Conservation (phyloP, 2,329 filamentous ascomycete species). For the Calonectria honghensis region DNA sequence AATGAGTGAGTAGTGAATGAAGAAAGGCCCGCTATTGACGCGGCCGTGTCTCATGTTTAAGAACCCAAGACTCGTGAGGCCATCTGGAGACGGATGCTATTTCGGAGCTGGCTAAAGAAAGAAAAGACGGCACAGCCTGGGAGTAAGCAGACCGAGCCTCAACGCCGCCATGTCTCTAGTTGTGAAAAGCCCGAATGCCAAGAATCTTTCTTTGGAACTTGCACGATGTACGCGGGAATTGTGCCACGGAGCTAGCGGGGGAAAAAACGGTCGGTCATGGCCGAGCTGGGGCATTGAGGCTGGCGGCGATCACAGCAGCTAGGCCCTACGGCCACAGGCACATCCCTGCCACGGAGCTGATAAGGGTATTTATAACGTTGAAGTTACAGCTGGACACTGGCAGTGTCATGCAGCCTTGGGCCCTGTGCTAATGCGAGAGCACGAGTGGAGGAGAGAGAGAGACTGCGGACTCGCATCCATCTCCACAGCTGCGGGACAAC, state of each 20-base stretch:
- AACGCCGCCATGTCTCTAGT: neutral
- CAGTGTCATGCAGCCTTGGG: neutral
- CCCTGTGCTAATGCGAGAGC: constrained; percentile 11
- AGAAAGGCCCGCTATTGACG: neutral
- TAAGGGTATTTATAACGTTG: constrained; percentile 17
- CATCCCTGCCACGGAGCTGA: neutral
- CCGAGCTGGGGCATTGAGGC: neutral
- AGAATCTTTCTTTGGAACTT: constrained; percentile 8
- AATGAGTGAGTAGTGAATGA: constrained; percentile 3
- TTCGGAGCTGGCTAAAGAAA: neutral
- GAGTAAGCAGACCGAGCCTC: neutral
- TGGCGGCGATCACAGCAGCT: neutral
- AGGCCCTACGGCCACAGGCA: neutral
- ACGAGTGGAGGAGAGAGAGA: neutral
- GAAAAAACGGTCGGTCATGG: neutral
- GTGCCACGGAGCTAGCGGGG: neutral
- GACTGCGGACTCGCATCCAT: no score
- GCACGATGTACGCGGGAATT: neutral
- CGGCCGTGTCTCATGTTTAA: constrained; percentile 8
- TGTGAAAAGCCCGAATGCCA: neutral
- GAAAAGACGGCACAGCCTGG: constrained; percentile 1
- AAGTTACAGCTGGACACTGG: neutral
- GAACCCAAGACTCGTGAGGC: neutral
- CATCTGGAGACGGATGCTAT: neutral
- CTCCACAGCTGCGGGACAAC: constrained; percentile 12